phyloP scores from a whole-genome alignment of 352 stramenopile species.

The Phytophthora crassamura region DNA sequence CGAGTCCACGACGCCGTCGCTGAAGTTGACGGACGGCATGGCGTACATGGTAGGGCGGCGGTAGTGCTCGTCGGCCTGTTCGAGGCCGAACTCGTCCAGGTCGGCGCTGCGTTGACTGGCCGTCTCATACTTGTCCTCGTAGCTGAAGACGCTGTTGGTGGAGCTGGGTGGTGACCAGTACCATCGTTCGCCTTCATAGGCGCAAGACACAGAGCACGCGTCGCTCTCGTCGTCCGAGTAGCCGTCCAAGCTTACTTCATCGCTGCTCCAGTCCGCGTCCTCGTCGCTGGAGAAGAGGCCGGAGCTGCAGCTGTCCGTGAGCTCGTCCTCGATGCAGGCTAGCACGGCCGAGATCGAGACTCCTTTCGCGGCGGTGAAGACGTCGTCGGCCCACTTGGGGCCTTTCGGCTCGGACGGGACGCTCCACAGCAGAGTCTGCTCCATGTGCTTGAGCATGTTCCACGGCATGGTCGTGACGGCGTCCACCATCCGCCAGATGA shows the following conservation, averaged over 20 bases:
- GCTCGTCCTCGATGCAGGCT: conserved; percentile 23
- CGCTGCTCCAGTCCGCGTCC: conserved; percentile 33
- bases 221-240: conserved; percentile 23
- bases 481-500: conserved; percentile 20
- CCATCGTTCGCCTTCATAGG: conserved; percentile 36
- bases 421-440: conserved; percentile 37
- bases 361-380: conserved; percentile 30
- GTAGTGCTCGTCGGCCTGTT: conserved; percentile 27
- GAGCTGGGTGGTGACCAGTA: conserved; percentile 36
- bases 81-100: conserved; percentile 32
- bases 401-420: conserved; percentile 33
- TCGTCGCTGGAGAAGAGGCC: conserved; percentile 34
- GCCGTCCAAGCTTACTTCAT: conserved; percentile 32
- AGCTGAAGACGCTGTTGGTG: conserved; percentile 27
- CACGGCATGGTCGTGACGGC: conserved; percentile 27
- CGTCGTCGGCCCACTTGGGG: conserved; percentile 36
- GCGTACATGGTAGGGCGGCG: conserved; percentile 39
- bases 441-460: conserved; percentile 33
- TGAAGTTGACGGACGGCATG: conserved; percentile 36
- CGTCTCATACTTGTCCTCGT: conserved; percentile 34
- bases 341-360: conserved; percentile 12
- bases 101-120: conserved; percentile 28
- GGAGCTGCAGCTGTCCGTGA: conserved; percentile 42
- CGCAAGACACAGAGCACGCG: not conserved
- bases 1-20: conserved; percentile 22